Evolutionary conservation across 164 flowering plant genomes (phyloP), one percentile per base, ranked within the genome.

Genomic region (Magnolia sinica): DNA sequence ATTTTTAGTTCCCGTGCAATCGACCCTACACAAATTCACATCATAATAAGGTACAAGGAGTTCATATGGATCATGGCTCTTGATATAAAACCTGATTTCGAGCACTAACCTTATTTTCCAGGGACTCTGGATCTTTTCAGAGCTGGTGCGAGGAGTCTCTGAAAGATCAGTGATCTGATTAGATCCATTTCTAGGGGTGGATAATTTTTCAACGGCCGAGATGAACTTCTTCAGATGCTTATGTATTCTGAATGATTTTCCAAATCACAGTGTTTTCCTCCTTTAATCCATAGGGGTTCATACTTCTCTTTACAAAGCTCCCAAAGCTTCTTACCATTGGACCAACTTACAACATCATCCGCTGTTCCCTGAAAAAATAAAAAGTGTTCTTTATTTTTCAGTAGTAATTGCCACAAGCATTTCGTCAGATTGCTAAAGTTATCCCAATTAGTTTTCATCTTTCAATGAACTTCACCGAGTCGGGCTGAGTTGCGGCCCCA

Each of bases 291-390:
- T 52, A 91, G 69, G 14, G 95, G 95, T 74, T 91, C 92, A 73
- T 88, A 89, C 81, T 91, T 91, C 76, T 87, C 90, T 82, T 83
- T 88, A 52, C 92, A 88, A 16, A 83, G 87, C 77, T 91, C 91
- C 92, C 92, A 91, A 7, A 89, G 85, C 77, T 87, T 88, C 84
- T 86, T 89, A 19, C 95, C 95, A 69, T 91, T 92, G 13, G 91
- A 88, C 68, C 80, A 82, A 76, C 88, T 88, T 77, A 91, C 95
- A 64, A 91, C 87, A 9, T 89, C 91, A 81, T 91, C 92, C 5
- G 84, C 85, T 13, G 95, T 91, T 73, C 95, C 95, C 92, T 91
- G 77, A 51, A 73, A 77, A 78, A 51, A 73, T 66, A 72, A 71
- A 66, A 50, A 49, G 52, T 22, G 19, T 13, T 37, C 20, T 20